A percentile compares a stretch with the other conserved stretches of the same genome.
These are phyloP conservation scores for Myxozyma kluyveri DNA, from an alignment of 805 yeast species.

Conservation along the genomic window DNA sequence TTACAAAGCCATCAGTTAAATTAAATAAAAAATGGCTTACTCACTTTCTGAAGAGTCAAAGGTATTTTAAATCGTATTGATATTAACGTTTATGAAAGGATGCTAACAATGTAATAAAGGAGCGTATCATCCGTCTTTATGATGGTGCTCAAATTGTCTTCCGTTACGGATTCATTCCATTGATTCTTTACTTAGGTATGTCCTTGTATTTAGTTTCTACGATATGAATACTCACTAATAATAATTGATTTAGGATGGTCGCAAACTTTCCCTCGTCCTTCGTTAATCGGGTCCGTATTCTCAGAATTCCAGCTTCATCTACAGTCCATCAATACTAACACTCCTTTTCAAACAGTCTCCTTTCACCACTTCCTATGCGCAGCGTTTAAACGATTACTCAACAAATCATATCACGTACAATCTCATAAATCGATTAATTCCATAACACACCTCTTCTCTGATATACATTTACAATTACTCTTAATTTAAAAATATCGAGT, in stretches of 20 bases:
- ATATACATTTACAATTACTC: too few relatives aligned
- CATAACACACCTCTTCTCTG: too few relatives aligned
- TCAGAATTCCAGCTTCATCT: background rate
- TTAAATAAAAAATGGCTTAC: slow-evolving; percentile 32
- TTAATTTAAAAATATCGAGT: too few relatives aligned
- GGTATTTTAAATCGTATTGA: slow-evolving; percentile 31
- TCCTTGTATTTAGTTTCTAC: slow-evolving; percentile 3
- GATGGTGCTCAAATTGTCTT: slow-evolving; percentile 82
- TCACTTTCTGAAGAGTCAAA: slow-evolving; percentile 44
- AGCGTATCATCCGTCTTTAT: slow-evolving; percentile 79
- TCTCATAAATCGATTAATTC: too few relatives aligned
- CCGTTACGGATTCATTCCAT: slow-evolving; percentile 97
- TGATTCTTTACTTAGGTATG: slow-evolving; percentile 75
- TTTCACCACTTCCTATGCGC: slow-evolving; percentile 32
- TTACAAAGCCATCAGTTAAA: background rate
- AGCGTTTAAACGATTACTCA: slow-evolving; percentile 19
- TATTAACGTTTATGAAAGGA: background rate
- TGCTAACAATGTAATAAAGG: slow-evolving; percentile 50
- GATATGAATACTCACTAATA: background rate
- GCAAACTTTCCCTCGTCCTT: slow-evolving; percentile 79
- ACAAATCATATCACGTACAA: too few relatives aligned
- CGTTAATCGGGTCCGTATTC: slow-evolving; percentile 53
- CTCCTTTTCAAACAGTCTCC: slow-evolving; percentile 13
- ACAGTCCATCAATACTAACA: background rate
- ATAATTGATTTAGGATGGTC: slow-evolving; percentile 52